Evolutionary conservation across 73 alveolate genomes (phyloP).

Genomic region (Tetrahymena elliotti): DNA sequence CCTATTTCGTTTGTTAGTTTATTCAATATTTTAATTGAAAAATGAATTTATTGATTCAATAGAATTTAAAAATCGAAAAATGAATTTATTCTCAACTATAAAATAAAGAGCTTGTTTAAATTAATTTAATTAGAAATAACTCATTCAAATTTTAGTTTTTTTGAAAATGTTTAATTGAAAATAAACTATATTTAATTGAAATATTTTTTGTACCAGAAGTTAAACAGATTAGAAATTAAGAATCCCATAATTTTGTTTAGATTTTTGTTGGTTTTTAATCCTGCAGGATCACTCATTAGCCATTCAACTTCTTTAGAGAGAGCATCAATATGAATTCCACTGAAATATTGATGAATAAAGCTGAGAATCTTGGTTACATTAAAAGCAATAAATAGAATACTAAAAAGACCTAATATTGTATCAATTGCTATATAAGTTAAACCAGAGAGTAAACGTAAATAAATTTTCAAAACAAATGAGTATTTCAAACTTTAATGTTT

Average conservation of each 20-base stretch:
- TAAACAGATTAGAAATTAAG: conserved; percentile 47
- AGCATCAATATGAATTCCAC: conserved; percentile 66
- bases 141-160: no score
- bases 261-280: conserved; percentile 69
- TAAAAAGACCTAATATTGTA: conserved; percentile 43
- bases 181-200: no score
- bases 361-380: conserved; percentile 37
- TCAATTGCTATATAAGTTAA: conserved; percentile 41
- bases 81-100: no score
- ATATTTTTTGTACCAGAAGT: no score
- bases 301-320: conserved; percentile 56
- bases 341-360: conserved; percentile 54
- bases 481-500: neutral
- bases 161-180: no score
- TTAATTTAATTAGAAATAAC: no score
- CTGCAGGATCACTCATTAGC: conserved; percentile 80
- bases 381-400: conserved; percentile 29
- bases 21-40: no score
- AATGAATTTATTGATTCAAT: neutral
- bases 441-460: conserved; percentile 14
- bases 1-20: neutral
- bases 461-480: neutral
- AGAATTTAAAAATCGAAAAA: no score
- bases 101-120: no score
- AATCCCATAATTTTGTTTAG: conserved; percentile 57